Percentiles rank a stretch among this genome's conserved stretches.
Conservation (phyloP, 2,329 filamentous ascomycete genomes). For the Alternaria novae-zelandiae region DNA sequence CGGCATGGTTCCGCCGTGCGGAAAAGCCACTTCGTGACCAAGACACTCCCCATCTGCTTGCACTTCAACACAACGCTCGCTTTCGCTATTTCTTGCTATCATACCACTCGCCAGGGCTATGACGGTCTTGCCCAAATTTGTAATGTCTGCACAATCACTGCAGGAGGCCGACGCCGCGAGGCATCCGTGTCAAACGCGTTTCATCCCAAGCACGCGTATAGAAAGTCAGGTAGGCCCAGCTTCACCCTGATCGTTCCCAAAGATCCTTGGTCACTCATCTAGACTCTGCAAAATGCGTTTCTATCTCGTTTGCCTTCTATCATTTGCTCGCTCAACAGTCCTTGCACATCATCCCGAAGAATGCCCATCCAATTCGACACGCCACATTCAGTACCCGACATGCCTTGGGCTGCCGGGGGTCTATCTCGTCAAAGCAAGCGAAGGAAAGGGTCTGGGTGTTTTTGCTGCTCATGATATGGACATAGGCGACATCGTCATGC, state of each 20-base stretch:
- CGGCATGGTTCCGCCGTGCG: neutral
- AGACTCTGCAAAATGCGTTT: neutral
- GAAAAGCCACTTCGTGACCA: neutral
- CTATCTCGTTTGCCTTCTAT: neutral
- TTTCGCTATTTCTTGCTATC: neutral
- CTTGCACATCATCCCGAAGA: slow-evolving; percentile 11
- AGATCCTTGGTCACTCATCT: neutral
- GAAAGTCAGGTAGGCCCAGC: neutral
- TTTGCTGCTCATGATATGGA: slow-evolving; percentile 49
- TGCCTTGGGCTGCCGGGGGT: slow-evolving; percentile 34
- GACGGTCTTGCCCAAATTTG: neutral
- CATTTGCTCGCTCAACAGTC: neutral
- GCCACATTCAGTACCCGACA: slow-evolving; percentile 20
- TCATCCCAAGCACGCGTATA: slow-evolving; percentile 10
- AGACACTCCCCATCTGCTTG: neutral
- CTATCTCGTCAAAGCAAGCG: slow-evolving; percentile 39
- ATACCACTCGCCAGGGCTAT: neutral
- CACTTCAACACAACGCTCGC: neutral
- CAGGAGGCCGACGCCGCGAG: slow-evolving; percentile 14
- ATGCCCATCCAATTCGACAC: slow-evolving; percentile 16
- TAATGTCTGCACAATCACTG: neutral
- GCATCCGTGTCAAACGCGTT: slow-evolving; percentile 21
- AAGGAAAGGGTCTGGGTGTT: slow-evolving; percentile 52
- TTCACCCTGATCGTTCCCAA: neutral
- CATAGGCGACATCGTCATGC: slow-evolving; percentile 49